Percentiles rank a stretch among this genome's conserved stretches.
These are phyloP conservation scores for Tylopilus cervinicoccineus DNA, from an alignment of 768 basidiomycete genomes.

Conservation along the genomic window DNA sequence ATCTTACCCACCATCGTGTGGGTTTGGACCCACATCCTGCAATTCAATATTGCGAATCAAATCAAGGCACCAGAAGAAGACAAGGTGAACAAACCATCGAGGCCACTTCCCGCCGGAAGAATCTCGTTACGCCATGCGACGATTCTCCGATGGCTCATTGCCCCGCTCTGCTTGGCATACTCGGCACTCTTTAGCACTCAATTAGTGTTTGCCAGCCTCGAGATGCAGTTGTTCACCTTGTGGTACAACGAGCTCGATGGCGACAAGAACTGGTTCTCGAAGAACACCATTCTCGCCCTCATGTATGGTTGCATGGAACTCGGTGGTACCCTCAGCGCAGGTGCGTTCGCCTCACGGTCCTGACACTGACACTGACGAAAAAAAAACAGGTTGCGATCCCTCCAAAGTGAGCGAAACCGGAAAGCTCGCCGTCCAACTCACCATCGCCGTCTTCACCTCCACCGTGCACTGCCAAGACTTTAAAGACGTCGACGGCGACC, in stretches of 20 bases:
- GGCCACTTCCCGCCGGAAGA: conserved; percentile 43
- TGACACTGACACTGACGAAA: not conserved
- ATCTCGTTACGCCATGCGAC: conserved; percentile 34
- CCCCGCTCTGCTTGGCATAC: conserved; percentile 33
- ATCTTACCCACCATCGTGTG: conserved; percentile 35
- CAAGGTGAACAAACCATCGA: conserved; percentile 40
- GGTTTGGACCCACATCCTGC: conserved; percentile 45
- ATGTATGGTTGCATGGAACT: conserved; percentile 32
- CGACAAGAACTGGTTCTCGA: conserved; percentile 37
- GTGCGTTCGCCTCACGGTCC: conserved; percentile 17
- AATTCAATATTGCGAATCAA: conserved; percentile 44
- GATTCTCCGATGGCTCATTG: conserved; percentile 35
- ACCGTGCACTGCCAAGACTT: conserved; percentile 51
- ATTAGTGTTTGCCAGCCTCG: conserved; percentile 32
- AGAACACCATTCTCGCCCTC: conserved; percentile 37
- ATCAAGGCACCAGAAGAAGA: conserved; percentile 41
- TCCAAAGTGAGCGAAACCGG: conserved; percentile 26
- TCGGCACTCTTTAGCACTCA: conserved; percentile 32
- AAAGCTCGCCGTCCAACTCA: conserved; percentile 32
- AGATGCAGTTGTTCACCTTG: conserved; percentile 30
- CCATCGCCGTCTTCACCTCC: conserved; percentile 38
- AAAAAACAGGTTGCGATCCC: conserved; percentile 19
- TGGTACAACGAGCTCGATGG: conserved; percentile 39
- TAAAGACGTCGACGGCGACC: conserved; percentile 43
- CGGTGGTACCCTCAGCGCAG: conserved; percentile 37